phyloP scores from a whole-genome alignment of 352 stramenopile genomes.

The Sclerospora graminicola region DNA sequence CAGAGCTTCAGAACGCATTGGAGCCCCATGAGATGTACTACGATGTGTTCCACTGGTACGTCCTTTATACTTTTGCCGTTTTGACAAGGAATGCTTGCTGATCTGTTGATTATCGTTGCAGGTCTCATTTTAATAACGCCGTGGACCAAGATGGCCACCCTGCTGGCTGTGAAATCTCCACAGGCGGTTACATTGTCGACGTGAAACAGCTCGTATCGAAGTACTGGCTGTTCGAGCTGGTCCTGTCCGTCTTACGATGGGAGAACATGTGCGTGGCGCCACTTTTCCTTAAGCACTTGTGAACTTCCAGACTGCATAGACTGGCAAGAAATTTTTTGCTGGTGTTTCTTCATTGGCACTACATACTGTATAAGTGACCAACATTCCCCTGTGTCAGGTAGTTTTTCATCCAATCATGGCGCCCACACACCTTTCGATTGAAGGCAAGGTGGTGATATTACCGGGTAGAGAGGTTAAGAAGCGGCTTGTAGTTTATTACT shows the following conservation, averaged over 20 bases:
- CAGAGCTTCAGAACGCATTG: slow-evolving; percentile 32
- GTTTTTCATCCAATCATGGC: too few species aligned
- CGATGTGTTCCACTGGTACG: slow-evolving; percentile 52
- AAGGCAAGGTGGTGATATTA: too few species aligned
- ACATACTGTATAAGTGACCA: too few species aligned
- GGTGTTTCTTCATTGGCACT: too few species aligned
- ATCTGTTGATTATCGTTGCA: slow-evolving; percentile 30
- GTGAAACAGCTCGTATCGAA: slow-evolving; percentile 37
- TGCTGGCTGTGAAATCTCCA: slow-evolving; percentile 39
- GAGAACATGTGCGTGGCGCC: slow-evolving; percentile 37
- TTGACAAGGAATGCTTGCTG: slow-evolving; percentile 24
- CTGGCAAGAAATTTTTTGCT: too few species aligned
- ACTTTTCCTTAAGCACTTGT: slow-evolving; percentile 31
- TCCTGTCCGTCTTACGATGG: slow-evolving; percentile 50
- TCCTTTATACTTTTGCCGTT: too few species aligned
- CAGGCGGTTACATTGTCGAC: slow-evolving; percentile 41
- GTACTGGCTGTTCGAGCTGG: slow-evolving; percentile 62
- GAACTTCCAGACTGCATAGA: too few species aligned
- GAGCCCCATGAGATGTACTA: slow-evolving; percentile 46
- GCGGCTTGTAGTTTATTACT: too few species aligned
- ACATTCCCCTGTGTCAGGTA: too few species aligned
- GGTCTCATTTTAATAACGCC: slow-evolving; percentile 46
- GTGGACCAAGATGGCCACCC: slow-evolving; percentile 25
- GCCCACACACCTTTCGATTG: too few species aligned
- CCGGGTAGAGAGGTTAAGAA: too few species aligned